phyloP scores from a whole-genome alignment of 2,329 filamentous ascomycete genomes.

The Fusarium poae region DNA sequence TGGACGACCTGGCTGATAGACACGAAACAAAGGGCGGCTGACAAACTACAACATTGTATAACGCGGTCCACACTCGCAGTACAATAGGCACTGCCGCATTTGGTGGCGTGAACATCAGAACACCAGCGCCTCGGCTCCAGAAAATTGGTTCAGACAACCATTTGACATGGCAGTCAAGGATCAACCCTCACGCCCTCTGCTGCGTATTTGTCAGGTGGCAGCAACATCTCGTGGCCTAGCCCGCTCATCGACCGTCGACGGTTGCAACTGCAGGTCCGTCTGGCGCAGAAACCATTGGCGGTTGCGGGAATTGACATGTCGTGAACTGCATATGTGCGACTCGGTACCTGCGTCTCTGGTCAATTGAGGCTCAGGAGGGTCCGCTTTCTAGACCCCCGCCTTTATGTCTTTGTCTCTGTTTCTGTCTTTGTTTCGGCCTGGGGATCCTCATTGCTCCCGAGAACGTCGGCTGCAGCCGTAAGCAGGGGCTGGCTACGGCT shows the following conservation, averaged over 20 bases:
- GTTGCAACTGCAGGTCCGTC: slow-evolving; percentile 19
- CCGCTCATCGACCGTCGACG: slow-evolving; percentile 15
- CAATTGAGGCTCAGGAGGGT: slow-evolving; percentile 12
- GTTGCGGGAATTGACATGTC: slow-evolving; percentile 20
- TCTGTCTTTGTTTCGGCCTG: slow-evolving; percentile 21
- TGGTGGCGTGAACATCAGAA: slow-evolving; percentile 27
- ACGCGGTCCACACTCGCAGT: slow-evolving; percentile 1
- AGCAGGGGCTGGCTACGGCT: slow-evolving; percentile 7
- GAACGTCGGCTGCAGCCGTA: slow-evolving; percentile 25
- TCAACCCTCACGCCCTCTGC: slow-evolving; percentile 12
- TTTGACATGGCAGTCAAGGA: slow-evolving; percentile 1
- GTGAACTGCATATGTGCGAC: slow-evolving; percentile 23
- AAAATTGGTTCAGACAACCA: slow-evolving; percentile 17
- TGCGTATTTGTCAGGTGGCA: slow-evolving; percentile 12
- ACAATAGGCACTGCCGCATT: slow-evolving; percentile 8
- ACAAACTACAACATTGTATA: background rate
- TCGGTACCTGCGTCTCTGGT: slow-evolving; percentile 27
- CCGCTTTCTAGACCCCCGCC: slow-evolving; percentile 11
- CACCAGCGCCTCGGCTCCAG: slow-evolving; percentile 38
- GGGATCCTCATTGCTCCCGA: slow-evolving; percentile 33
- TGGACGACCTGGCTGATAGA: background rate
- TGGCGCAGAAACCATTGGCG: slow-evolving; percentile 6
- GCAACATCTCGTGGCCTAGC: slow-evolving; percentile 21
- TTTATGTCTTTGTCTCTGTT: background rate
- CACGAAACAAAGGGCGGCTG: slow-evolving; percentile 2